Percentiles rank a stretch among this genome's conserved stretches.
Conservation (phyloP, 2,329 filamentous ascomycete species). For the Fusarium oligoseptatum region DNA sequence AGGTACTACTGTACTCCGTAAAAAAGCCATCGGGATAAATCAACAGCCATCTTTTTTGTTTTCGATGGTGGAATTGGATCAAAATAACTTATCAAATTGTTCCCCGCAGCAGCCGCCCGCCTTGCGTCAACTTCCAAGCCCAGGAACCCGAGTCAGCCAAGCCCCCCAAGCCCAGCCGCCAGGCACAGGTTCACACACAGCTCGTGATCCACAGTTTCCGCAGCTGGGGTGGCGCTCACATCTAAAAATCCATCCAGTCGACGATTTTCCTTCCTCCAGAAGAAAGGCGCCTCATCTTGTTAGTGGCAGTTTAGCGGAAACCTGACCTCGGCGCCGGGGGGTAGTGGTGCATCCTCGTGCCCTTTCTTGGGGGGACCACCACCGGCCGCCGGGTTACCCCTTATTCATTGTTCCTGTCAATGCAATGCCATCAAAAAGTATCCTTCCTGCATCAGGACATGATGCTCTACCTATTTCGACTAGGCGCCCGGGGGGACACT, state of each 20-base stretch:
- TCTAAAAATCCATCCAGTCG: conserved; percentile 14
- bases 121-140: conserved; percentile 13
- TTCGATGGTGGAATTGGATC: background rate
- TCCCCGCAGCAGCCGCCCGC: conserved; percentile 33
- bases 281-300: conserved; percentile 31
- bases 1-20: background rate
- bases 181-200: conserved; percentile 16
- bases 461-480: background rate
- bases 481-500: conserved; percentile 11
- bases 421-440: conserved; percentile 8
- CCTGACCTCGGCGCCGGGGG: conserved; percentile 15
- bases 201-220: conserved; percentile 17
- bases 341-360: background rate
- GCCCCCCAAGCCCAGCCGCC: background rate
- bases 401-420: conserved; percentile 22
- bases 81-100: conserved; percentile 14
- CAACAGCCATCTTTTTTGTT: background rate
- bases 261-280: conserved; percentile 16
- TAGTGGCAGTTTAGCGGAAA: conserved; percentile 34
- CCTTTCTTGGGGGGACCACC: background rate
- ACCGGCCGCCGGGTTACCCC: conserved; percentile 14
- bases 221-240: conserved; percentile 35
- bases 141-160: conserved; percentile 18
- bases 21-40: background rate
- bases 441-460: background rate